Evolutionary conservation across 169 alveolate species (phyloP), one percentile per base, ranked within the genome.

Genomic region (Cryptosporidium sp.): DNA sequence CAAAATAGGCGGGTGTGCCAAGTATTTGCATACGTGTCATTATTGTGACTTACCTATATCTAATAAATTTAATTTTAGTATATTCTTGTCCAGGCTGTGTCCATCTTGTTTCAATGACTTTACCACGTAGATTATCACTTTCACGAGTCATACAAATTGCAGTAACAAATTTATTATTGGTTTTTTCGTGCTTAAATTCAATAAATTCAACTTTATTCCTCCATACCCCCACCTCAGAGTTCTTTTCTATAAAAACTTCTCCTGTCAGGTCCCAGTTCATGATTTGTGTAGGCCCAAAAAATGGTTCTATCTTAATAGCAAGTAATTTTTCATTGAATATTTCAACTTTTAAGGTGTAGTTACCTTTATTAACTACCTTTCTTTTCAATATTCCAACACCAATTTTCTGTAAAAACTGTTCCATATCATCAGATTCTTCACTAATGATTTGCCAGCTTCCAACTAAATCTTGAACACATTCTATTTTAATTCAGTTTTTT

Each of bases 251-350:
- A 35, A 62, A 80, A 41, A 29, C 9, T n/a, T 61, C 16, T 0
- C 89, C 89, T 7, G 89, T 6, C 14, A 80, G n/a, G 33, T 80
- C 75, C 89, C 89, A 80, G 26, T 59, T 58, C 80, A 80, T 62
- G 3, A 48, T n/a, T 65, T 80, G 89, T 23, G 80, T 43, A 21
- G 89, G 89, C 3, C 89, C 89, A 43, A 80, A 37, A 65, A 80
- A 80, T 61, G 89, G 89, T 16, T 80, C 80, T 9, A 80, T 62
- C 29, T 37, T 80, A 16, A 80, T 50, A 37, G 8, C 37, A n/a
- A 80, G 37, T 16, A 31, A 21, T 5, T 59, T 35, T 65, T 80
- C 89, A 26, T 65, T 26, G 8, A 10, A 8, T 9, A 21, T 50
- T 5, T 31, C 50, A 41, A 80, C 74, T 65, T 80, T 80, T 9